Conservation (phyloP, 2,329 filamentous ascomycete species). For the Phoma herbarum region DNA sequence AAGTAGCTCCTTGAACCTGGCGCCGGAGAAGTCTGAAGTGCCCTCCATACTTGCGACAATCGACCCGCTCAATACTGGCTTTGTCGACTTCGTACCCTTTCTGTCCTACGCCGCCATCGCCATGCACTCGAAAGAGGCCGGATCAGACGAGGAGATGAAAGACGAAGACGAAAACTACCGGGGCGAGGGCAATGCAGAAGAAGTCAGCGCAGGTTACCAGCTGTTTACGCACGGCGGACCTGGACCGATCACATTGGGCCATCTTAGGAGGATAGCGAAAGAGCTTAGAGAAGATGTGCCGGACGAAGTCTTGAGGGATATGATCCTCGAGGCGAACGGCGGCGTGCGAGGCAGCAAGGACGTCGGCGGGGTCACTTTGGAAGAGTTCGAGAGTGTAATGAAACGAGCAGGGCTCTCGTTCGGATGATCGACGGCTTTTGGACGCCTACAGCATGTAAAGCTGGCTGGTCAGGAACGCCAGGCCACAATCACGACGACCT, state of each 20-base stretch:
- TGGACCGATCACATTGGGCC: conserved; percentile 78
- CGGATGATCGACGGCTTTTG: conserved; percentile 60
- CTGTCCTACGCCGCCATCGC: conserved; percentile 89
- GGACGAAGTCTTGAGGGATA: conserved; percentile 86
- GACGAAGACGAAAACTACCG: conserved; percentile 48
- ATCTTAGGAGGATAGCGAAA: conserved; percentile 80
- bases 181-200: conserved; percentile 58
- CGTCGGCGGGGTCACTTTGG: conserved; percentile 71
- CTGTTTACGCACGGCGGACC: conserved; percentile 73
- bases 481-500: not conserved
- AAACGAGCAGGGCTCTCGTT: conserved; percentile 78
- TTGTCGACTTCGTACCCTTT: conserved; percentile 81
- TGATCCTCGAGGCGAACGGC: conserved; percentile 94
- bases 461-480: not conserved
- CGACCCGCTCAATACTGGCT: conserved; percentile 82
- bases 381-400: conserved; percentile 90
- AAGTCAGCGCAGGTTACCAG: conserved; percentile 82
- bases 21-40: conserved; percentile 72
- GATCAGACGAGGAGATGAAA: conserved; percentile 56
- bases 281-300: conserved; percentile 84
- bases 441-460: not conserved
- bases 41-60: conserved; percentile 79
- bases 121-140: conserved; percentile 62
- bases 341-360: conserved; percentile 67
- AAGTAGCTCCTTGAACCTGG: conserved; percentile 78